phyloP scores from a whole-genome alignment of 306 rosid genomes.

The Cicer judaicum region DNA sequence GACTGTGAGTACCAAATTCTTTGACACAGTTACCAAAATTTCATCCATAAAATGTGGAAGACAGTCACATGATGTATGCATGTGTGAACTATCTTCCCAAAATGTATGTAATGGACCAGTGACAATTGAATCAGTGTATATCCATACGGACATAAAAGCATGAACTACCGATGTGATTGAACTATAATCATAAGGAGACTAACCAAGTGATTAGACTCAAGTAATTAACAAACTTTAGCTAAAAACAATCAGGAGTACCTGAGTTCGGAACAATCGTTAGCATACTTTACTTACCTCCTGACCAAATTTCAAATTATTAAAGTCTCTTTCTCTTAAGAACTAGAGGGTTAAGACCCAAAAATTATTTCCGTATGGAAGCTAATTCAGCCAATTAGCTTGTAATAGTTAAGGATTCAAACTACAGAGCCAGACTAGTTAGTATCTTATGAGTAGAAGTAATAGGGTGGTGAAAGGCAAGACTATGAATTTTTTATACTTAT shows the following conservation, averaged over 20 bases:
- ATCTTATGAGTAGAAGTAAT: not conserved
- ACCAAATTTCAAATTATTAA: no score
- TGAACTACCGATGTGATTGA: not conserved
- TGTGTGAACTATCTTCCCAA: slow-evolving; percentile 40
- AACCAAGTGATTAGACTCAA: no score
- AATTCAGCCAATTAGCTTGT: not conserved
- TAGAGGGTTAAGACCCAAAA: no score
- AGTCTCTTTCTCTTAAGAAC: no score
- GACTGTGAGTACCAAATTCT: not conserved
- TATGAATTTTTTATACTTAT: no score
- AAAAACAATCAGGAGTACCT: no score
- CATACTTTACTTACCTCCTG: no score
- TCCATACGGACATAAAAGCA: not conserved
- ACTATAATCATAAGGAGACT: no score
- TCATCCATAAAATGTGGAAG: slow-evolving; percentile 7
- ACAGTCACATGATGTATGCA: slow-evolving; percentile 33
- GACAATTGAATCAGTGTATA: slow-evolving; percentile 19
- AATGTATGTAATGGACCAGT: slow-evolving; percentile 23
- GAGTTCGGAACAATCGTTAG: no score
- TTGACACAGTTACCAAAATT: not conserved
- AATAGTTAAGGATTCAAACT: slow-evolving; percentile 26
- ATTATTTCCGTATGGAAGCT: not conserved
- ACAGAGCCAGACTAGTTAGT: not conserved
- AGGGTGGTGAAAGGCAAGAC: slow-evolving; percentile 19
- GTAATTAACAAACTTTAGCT: no score